Evolutionary conservation across 805 yeast species (phyloP).

Genomic region (Pichia californica): DNA sequence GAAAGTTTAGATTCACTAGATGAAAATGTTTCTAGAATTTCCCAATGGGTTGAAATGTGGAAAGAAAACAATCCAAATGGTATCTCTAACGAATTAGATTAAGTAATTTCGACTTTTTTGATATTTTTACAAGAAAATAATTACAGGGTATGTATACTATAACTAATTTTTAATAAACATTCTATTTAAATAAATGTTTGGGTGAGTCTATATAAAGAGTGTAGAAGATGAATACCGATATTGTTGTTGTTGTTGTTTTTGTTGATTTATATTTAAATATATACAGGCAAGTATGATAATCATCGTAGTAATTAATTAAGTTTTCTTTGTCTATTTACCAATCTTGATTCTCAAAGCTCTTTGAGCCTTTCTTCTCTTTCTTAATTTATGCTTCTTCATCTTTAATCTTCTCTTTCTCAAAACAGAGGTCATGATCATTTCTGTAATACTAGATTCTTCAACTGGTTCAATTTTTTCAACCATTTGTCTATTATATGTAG

Average conservation of each 20-base stretch:
- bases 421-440: slow-evolving; percentile 57
- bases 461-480: neutral
- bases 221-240: no score
- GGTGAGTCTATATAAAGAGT: no score
- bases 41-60: slow-evolving; percentile 76
- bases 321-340: slow-evolving; percentile 38
- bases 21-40: slow-evolving; percentile 70
- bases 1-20: slow-evolving; percentile 73
- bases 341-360: slow-evolving; percentile 71
- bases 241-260: no score
- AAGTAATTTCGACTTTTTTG: neutral
- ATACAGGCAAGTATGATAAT: no score
- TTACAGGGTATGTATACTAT: no score
- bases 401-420: slow-evolving; percentile 81
- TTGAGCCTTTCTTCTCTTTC: slow-evolving; percentile 94
- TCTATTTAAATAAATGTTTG: no score
- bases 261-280: no score
- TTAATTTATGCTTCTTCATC: slow-evolving; percentile 96
- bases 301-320: no score
- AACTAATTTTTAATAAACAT: no score
- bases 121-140: no score
- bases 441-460: slow-evolving; percentile 9
- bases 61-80: slow-evolving; percentile 55
- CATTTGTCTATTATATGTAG: slow-evolving; percentile 1
- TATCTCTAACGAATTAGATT: slow-evolving; percentile 41